Conservation (phyloP, 768 basidiomycete genomes). For the Pleurotus cornucopiae region DNA sequence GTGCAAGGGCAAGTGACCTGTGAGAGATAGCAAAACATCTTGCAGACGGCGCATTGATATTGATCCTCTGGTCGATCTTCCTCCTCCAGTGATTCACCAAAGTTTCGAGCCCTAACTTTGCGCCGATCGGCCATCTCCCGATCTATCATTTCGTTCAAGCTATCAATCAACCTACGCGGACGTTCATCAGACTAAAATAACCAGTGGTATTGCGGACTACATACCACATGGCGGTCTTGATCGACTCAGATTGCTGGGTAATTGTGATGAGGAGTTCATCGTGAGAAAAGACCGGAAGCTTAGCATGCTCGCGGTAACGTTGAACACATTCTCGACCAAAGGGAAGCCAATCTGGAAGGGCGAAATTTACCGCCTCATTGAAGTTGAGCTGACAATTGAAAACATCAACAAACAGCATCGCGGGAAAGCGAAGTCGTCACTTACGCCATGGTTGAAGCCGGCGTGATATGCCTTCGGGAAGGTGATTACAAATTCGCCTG, state of each 20-base stretch:
- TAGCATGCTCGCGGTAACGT: slow-evolving; percentile 86
- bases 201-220: slow-evolving; percentile 17
- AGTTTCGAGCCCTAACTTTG: slow-evolving; percentile 51
- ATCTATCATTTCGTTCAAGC: slow-evolving; percentile 83
- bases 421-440: slow-evolving; percentile 24
- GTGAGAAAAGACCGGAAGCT: slow-evolving; percentile 96
- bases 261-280: slow-evolving; percentile 97
- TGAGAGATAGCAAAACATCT: slow-evolving; percentile 91
- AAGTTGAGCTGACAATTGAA: slow-evolving; percentile 75
- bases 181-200: slow-evolving; percentile 3
- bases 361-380: slow-evolving; percentile 99
- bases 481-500: slow-evolving; percentile 96
- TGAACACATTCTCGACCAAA: slow-evolving; percentile 85
- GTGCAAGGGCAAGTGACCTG: slow-evolving; percentile 85
- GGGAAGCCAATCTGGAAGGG: slow-evolving; percentile 91
- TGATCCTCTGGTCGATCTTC: slow-evolving; percentile 89
- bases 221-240: slow-evolving; percentile 91
- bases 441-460: slow-evolving; percentile 96
- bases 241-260: slow-evolving; percentile 88
- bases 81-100: slow-evolving; percentile 69
- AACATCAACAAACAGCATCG: slow-evolving; percentile 14
- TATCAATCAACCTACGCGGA: slow-evolving; percentile 69
- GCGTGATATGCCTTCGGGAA: slow-evolving; percentile 98
- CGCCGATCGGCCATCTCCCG: slow-evolving; percentile 72
- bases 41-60: slow-evolving; percentile 93